Conservation (phyloP, 345 rosid species). For the Brassica cretica region DNA sequence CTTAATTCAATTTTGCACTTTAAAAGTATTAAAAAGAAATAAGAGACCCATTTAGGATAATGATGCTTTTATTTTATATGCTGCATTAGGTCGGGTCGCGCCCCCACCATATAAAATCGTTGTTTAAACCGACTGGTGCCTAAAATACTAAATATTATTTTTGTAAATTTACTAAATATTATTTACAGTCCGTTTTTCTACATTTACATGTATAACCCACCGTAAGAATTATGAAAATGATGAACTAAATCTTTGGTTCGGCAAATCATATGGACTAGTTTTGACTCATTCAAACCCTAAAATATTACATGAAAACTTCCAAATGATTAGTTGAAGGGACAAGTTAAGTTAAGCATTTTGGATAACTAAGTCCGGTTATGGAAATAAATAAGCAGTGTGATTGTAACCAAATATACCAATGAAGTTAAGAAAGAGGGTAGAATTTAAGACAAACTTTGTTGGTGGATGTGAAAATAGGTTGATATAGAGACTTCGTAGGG, state of each 20-base stretch:
- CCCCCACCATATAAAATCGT: conserved; percentile 11
- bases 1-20: too few species aligned
- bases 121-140: not conserved
- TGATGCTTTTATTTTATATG: not conserved
- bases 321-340: conserved; percentile 2
- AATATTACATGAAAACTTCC: not conserved
- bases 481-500: conserved; percentile 22
- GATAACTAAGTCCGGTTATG: conserved; percentile 6
- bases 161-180: not conserved
- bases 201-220: not conserved
- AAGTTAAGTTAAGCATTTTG: not conserved
- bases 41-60: too few species aligned
- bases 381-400: conserved; percentile 24
- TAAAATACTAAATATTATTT: not conserved
- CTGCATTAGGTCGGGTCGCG: conserved; percentile 28
- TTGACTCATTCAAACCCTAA: not conserved
- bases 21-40: too few species aligned
- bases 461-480: conserved; percentile 31
- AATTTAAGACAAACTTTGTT: conserved; percentile 28
- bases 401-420: conserved; percentile 25
- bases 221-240: not conserved
- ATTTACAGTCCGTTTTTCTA: not conserved
- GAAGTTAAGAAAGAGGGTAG: conserved; percentile 25
- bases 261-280: not conserved
- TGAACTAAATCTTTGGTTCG: not conserved